Evolutionary conservation across 2,329 filamentous ascomycete species (phyloP), one percentile per base, ranked within the genome.

Genomic region (Aspergillus unguis): DNA sequence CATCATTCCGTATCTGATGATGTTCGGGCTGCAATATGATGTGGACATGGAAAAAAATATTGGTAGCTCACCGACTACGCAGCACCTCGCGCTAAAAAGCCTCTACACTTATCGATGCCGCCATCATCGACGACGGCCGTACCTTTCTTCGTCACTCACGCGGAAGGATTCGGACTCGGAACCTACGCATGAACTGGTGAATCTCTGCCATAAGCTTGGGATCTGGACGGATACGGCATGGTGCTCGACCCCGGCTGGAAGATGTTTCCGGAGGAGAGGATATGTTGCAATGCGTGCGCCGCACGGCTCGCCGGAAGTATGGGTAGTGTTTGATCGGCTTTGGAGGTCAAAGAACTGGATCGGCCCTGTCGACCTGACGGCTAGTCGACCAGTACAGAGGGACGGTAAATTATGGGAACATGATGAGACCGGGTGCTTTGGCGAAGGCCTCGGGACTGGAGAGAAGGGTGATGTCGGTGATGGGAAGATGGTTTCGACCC

Each of bases 191-290:
- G 80, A 84, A 60, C 72, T 83, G 33, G 82, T 84, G 48, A 78
- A 76, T 45, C 77, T 83, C 47, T 83, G 81, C 58, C 79, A 83
- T 58, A 77, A 79, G 49, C 65, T 84, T 28, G 78, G 77, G 1
- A 83, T 84, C 46, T 84, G 80, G 80, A 83, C 80, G 4, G 81
- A 84, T 64, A 82, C 81, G 3, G 79, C 80, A 26, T 83, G 81
- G 81, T 84, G 81, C 62, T 80, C 81, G 11, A 82, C 78, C 4
- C 80, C 80, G 1, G 81, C 79, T 10, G 77, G 77, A 29, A 71
- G 81, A 55, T 84, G 81, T 62, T 80, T 77, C 57, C 72, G 81
- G 50, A 67, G 81, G 56, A 76, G 79, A 55, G 79, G 81, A 31
- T 84, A 84, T 65, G 79, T 82, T 46, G 75, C 77, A 8, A 78